Conservation (phyloP, 2,329 filamentous ascomycete genomes). For the Thelonectria olida region DNA sequence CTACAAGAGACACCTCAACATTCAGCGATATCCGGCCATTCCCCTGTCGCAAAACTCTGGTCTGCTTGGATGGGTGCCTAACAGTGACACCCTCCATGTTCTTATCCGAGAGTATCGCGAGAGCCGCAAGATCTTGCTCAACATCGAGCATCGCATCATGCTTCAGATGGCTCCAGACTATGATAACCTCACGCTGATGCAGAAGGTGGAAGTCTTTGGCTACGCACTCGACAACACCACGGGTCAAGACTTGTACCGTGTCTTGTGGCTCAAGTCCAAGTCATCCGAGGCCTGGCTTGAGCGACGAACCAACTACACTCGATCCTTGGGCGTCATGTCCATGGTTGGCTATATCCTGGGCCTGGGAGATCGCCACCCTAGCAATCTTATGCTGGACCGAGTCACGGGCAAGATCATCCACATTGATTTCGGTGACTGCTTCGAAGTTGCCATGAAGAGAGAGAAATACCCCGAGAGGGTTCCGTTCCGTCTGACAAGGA, state of each 20-base stretch:
- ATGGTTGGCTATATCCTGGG: conserved; percentile 99
- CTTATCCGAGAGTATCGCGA: conserved; percentile 98
- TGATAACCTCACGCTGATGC: conserved; percentile 98
- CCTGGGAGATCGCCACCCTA: conserved; percentile 94
- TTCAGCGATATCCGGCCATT: conserved; percentile 96
- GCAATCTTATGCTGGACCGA: conserved; percentile 96
- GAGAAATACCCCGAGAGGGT: conserved; percentile 99
- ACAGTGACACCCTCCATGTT: conserved; percentile 96
- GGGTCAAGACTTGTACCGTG: conserved; percentile 96
- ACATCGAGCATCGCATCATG: conserved; percentile 99
- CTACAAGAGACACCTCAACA: conserved; percentile 96
- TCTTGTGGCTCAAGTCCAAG: conserved; percentile 98
- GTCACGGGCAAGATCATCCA: conserved; percentile 97
- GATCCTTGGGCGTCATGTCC: conserved; percentile 98
- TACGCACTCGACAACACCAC: conserved; percentile 99
- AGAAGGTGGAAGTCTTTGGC: conserved; percentile 99
- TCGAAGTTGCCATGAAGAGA: conserved; percentile 99
- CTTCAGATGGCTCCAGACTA: conserved; percentile 99
- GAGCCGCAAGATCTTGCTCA: conserved; percentile 94
- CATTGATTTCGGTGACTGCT: conserved; percentile 99
- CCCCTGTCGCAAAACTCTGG: conserved; percentile 96
- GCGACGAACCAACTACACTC: conserved; percentile 97
- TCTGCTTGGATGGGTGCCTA: conserved; percentile 94
- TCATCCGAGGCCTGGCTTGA: conserved; percentile 98
- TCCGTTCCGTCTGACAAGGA: conserved; percentile 95